Percentiles rank a stretch among this genome's conserved stretches.
Conservation (phyloP, 805 yeast species). For the Suhomyces prunicola region DNA sequence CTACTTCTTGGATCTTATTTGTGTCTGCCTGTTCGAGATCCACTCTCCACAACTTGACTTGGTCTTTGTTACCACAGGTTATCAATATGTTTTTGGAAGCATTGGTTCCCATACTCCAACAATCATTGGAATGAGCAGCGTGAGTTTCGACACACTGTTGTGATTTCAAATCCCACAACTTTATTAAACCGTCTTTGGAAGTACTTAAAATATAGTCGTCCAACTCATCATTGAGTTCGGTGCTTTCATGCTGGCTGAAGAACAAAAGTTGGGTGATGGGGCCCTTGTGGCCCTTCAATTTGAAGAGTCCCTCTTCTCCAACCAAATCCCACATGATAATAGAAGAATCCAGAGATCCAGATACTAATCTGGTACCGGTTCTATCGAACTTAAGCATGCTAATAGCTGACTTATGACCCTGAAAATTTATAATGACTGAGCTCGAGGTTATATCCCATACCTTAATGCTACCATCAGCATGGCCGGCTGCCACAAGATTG, state of each 20-base stretch:
- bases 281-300: constrained; percentile 85
- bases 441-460: constrained; percentile 88
- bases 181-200: constrained; percentile 86
- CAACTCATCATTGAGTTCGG: constrained; percentile 42
- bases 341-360: constrained; percentile 84
- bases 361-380: constrained; percentile 78
- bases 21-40: constrained; percentile 52
- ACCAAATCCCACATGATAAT: constrained; percentile 94
- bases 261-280: constrained; percentile 75
- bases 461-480: constrained; percentile 82
- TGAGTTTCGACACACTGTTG: constrained; percentile 94
- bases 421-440: constrained; percentile 73
- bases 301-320: constrained; percentile 83
- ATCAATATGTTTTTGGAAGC: constrained; percentile 44
- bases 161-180: constrained; percentile 88
- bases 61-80: constrained; percentile 79
- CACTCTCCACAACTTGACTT: constrained; percentile 79
- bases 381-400: constrained; percentile 66
- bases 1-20: constrained; percentile 51
- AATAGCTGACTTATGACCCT: constrained; percentile 88
- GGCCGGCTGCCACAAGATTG: constrained; percentile 82
- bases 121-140: constrained; percentile 88
- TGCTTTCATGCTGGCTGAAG: constrained; percentile 26
- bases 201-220: constrained; percentile 73
- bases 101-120: constrained; percentile 74